Evolutionary conservation across 805 yeast species (phyloP).

Genomic region (Saturnispora hagleri): DNA sequence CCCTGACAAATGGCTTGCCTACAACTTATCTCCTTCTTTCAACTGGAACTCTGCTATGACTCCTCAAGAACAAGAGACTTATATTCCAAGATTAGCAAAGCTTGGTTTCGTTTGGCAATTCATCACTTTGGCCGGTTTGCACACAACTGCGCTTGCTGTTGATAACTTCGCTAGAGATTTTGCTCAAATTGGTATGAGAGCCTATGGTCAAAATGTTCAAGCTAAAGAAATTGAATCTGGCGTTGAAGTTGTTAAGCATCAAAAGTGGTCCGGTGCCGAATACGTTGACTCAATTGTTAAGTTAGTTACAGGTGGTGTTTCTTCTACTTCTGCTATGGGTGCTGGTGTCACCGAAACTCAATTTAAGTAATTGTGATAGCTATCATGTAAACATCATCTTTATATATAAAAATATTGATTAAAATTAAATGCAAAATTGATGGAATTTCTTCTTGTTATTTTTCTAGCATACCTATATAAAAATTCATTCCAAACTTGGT

Average conservation of each 20-base stretch:
- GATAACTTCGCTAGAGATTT: constrained; percentile 77
- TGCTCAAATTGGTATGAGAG: constrained; percentile 83
- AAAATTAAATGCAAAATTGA: too few species aligned
- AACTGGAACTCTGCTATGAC: constrained; percentile 96
- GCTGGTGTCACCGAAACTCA: constrained; percentile 97
- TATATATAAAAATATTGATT: not conserved
- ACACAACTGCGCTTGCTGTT: constrained; percentile 87
- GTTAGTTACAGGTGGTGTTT: constrained; percentile 87
- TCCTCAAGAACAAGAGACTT: constrained; percentile 78
- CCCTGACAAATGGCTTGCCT: constrained; percentile 94
- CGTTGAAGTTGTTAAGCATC: constrained; percentile 95
- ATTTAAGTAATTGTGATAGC: constrained; percentile 41
- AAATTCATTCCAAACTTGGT: not conserved
- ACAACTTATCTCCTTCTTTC: constrained; percentile 94
- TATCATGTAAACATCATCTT: not conserved
- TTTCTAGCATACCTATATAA: too few species aligned
- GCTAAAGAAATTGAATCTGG: constrained; percentile 78
- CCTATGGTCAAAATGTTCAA: constrained; percentile 85
- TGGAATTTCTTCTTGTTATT: not conserved
- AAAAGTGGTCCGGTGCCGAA: constrained; percentile 98
- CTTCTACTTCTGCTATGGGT: constrained; percentile 97
- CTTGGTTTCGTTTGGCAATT: constrained; percentile 97
- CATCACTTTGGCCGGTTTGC: constrained; percentile 94
- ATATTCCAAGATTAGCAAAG: constrained; percentile 75
- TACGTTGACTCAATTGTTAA: constrained; percentile 86